These are phyloP conservation scores for Furcasterigmium sp. DNA, from an alignment of 2,329 filamentous ascomycete genomes.

Conservation along the genomic window DNA sequence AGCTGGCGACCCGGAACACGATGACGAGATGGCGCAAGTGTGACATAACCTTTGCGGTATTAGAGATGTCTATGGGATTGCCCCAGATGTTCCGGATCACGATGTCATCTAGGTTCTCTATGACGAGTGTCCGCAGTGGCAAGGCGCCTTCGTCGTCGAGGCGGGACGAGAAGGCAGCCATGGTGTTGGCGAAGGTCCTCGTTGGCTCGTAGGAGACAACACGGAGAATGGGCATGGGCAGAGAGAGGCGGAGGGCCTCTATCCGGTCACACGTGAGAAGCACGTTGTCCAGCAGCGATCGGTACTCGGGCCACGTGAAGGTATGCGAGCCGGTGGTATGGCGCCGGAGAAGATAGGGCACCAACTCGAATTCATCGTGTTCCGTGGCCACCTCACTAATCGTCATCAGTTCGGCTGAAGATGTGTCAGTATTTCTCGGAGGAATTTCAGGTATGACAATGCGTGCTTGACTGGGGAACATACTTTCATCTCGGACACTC, in stretches of 20 bases:
- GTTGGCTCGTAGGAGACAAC: slow-evolving; percentile 38
- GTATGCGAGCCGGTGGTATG: slow-evolving; percentile 9
- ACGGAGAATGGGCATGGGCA: slow-evolving; percentile 46
- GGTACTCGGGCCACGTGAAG: slow-evolving; percentile 45
- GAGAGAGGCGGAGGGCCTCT: slow-evolving; percentile 40
- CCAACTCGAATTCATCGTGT: no score
- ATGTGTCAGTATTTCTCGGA: not conserved
- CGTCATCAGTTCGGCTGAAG: no score
- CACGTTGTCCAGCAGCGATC: slow-evolving; percentile 31
- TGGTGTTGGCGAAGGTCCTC: slow-evolving; percentile 45
- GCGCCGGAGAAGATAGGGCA: no score
- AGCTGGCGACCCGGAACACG: slow-evolving; percentile 33
- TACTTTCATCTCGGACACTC: slow-evolving; percentile 47
- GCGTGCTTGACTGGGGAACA: no score
- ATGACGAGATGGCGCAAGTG: slow-evolving; percentile 39
- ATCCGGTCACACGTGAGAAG: slow-evolving; percentile 39
- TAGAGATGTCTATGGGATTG: slow-evolving; percentile 47
- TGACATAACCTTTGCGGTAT: slow-evolving; percentile 30
- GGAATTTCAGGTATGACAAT: no score
- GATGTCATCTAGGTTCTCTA: slow-evolving; percentile 45
- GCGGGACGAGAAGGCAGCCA: slow-evolving; percentile 40
- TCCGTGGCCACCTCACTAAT: no score
- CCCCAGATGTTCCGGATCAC: slow-evolving; percentile 42
- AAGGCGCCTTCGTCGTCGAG: slow-evolving; percentile 35
- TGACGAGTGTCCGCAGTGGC: slow-evolving; percentile 36